phyloP scores from a whole-genome alignment of 345 rosid species.

The Murraya paniculata region DNA sequence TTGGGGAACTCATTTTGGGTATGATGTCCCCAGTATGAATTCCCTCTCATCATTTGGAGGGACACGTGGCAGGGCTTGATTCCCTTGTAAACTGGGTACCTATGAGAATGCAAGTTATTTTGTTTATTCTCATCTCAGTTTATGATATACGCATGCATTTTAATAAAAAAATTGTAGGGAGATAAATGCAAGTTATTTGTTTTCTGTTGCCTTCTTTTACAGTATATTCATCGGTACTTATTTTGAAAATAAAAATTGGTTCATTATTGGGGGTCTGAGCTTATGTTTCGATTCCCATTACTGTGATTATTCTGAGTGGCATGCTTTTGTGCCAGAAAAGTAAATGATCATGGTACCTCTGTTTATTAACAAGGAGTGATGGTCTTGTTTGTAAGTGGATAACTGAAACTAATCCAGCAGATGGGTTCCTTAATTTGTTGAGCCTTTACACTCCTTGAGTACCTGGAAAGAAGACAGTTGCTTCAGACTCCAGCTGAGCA shows the following conservation, averaged over 20 bases:
- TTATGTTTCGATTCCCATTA: neutral
- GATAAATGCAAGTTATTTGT: neutral
- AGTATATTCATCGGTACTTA: neutral
- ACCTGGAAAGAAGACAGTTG: conserved; percentile 68
- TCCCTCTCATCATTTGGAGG: no score
- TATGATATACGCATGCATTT: no score
- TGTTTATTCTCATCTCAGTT: no score
- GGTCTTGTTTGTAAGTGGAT: neutral
- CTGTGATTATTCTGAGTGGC: neutral
- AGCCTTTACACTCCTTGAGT: conserved; percentile 57
- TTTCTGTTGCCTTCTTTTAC: neutral
- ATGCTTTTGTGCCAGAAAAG: neutral
- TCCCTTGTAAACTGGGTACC: no score
- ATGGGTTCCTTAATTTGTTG: conserved; percentile 51
- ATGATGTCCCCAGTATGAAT: no score
- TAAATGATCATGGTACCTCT: neutral
- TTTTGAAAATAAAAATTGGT: neutral
- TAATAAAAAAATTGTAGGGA: no score
- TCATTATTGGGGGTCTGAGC: neutral
- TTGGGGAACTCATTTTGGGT: no score
- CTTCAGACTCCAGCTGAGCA: conserved; percentile 70
- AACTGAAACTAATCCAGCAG: neutral
- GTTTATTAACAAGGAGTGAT: neutral
- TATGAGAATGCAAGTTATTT: no score
- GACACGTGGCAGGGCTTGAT: no score